Conservation (phyloP, 1,284 basidiomycete genomes). For the Wolfiporia cocos region DNA sequence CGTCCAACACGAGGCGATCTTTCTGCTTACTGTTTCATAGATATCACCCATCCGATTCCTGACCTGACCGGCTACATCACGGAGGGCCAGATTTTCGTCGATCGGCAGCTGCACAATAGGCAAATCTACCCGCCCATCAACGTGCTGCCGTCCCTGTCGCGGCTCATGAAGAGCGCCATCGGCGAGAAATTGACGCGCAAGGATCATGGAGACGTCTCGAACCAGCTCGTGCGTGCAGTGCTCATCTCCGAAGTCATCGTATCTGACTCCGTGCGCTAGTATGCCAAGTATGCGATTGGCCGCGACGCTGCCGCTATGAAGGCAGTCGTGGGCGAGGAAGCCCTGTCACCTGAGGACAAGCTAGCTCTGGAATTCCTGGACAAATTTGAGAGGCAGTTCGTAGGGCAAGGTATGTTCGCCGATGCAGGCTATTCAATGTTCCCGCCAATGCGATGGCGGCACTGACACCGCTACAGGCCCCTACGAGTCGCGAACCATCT, state of each 20-base stretch:
- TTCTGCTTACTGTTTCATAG: slow-evolving; percentile 32
- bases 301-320: slow-evolving; percentile 99
- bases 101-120: slow-evolving; percentile 89
- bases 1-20: not conserved
- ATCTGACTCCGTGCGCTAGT: slow-evolving; percentile 38
- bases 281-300: slow-evolving; percentile 96
- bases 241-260: not conserved
- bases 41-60: slow-evolving; percentile 99
- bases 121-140: slow-evolving; percentile 99
- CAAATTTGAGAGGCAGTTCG: slow-evolving; percentile 93
- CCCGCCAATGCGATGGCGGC: not conserved
- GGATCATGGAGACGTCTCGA: slow-evolving; percentile 98
- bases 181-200: slow-evolving; percentile 96
- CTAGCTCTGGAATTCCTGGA: slow-evolving; percentile 90
- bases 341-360: slow-evolving; percentile 91
- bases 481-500: slow-evolving; percentile 95
- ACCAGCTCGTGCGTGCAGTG: slow-evolving; percentile 78
- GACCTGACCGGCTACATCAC: slow-evolving; percentile 99
- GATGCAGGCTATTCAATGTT: not conserved
- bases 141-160: slow-evolving; percentile 96
- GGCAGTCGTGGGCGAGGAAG: slow-evolving; percentile 98
- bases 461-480: slow-evolving; percentile 64
- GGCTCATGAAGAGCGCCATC: slow-evolving; percentile 99
- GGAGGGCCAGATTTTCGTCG: slow-evolving; percentile 98
- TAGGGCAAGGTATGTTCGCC: slow-evolving; percentile 82